Conservation (phyloP, 2,329 filamentous ascomycete species). For the Nemania sp. region DNA sequence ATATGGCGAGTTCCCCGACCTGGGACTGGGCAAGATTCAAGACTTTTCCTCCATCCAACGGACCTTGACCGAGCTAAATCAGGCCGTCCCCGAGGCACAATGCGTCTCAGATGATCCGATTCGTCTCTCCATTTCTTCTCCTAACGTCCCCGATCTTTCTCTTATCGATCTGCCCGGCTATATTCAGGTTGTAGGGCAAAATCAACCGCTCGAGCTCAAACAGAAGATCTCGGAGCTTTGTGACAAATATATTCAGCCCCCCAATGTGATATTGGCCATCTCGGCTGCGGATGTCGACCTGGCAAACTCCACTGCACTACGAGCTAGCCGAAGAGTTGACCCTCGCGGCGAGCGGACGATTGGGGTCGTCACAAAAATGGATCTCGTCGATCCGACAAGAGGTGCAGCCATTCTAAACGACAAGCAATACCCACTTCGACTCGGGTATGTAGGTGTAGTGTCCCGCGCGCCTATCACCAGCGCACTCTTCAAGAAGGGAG, state of each 20-base stretch:
- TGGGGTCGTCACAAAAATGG: constrained; percentile 99
- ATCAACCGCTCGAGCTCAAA: constrained; percentile 89
- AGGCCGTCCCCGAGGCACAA: constrained; percentile 86
- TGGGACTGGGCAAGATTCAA: constrained; percentile 85
- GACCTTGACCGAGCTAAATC: constrained; percentile 91
- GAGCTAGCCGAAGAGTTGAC: constrained; percentile 89
- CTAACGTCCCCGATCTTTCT: constrained; percentile 91
- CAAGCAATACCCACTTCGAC: constrained; percentile 89
- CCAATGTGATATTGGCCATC: constrained; percentile 95
- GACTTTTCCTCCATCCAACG: constrained; percentile 93
- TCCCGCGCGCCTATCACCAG: constrained; percentile 73
- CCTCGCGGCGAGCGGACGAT: constrained; percentile 95
- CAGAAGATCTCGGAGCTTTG: constrained; percentile 95
- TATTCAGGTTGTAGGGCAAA: constrained; percentile 90
- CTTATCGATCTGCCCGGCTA: constrained; percentile 96
- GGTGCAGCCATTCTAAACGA: constrained; percentile 81
- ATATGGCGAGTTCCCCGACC: constrained; percentile 93
- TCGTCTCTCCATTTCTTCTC: constrained; percentile 92
- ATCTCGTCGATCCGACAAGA: constrained; percentile 83
- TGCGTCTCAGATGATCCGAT: constrained; percentile 98
- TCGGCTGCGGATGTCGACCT: constrained; percentile 97
- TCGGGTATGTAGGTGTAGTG: constrained; percentile 96
- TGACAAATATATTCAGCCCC: constrained; percentile 96
- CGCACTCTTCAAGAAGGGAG: constrained; percentile 82
- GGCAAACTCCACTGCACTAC: constrained; percentile 90